phyloP scores from a whole-genome alignment of 2,329 filamentous ascomycete species.

The Remersonia thermophila region DNA sequence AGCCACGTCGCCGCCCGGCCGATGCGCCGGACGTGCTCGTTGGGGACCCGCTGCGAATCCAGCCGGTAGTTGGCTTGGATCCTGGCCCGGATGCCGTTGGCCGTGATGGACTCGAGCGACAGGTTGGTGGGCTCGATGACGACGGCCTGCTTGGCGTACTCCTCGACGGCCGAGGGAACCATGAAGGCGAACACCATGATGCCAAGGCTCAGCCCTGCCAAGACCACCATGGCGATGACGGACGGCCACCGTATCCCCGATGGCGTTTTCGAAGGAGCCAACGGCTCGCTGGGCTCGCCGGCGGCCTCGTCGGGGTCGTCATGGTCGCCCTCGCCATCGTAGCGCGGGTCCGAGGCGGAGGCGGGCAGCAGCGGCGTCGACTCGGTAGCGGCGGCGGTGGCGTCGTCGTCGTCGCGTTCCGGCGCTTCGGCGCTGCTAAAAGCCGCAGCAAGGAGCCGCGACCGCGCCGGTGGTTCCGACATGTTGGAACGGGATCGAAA shows the following conservation, averaged over 20 bases:
- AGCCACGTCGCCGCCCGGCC: conserved; percentile 72
- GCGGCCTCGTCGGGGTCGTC: conserved; percentile 21
- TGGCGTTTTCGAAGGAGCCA: conserved; percentile 3
- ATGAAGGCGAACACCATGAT: conserved; percentile 75
- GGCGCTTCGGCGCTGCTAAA: conserved; percentile 20
- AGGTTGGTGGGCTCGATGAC: conserved; percentile 74
- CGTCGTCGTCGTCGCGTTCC: conserved; percentile 15
- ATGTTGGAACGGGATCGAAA: conserved; percentile 14
- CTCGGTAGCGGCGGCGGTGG: conserved; percentile 23
- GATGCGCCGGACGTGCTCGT: conserved; percentile 58
- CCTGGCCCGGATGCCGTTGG: conserved; percentile 63
- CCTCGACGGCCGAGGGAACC: conserved; percentile 64
- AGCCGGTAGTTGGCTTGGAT: conserved; percentile 73
- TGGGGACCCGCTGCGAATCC: conserved; percentile 63
- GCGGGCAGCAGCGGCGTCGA: conserved; percentile 40
- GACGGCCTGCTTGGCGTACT: conserved; percentile 74
- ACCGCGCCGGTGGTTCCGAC: conserved; percentile 31
- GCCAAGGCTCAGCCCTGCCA: conserved; percentile 49
- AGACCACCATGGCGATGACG: conserved; percentile 54
- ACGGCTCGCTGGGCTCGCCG: conserved; percentile 19
- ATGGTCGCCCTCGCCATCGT: conserved; percentile 28
- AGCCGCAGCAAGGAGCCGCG: conserved; percentile 29
- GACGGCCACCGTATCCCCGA: conserved; percentile 58
- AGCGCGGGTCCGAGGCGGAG: conserved; percentile 25
- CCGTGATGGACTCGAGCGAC: conserved; percentile 74